Conservation (phyloP, 2,329 filamentous ascomycete species). For the Xylariaceae sp. region DNA sequence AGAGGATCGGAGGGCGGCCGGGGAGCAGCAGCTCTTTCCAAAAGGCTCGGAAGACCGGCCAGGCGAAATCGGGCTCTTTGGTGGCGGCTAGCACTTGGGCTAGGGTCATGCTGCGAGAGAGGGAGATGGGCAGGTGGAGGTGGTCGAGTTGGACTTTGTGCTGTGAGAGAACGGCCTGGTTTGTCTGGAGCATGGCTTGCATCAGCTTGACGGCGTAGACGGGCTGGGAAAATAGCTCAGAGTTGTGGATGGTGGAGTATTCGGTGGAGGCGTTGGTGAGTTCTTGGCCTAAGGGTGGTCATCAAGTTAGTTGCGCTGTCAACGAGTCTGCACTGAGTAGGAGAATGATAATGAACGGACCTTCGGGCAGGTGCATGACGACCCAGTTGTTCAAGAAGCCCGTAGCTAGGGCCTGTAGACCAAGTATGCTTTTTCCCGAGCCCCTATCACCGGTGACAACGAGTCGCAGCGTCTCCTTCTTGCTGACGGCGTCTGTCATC, state of each 20-base stretch:
- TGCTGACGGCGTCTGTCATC: slow-evolving; percentile 55
- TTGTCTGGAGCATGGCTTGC: slow-evolving; percentile 69
- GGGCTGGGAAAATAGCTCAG: slow-evolving; percentile 72
- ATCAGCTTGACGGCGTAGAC: slow-evolving; percentile 74
- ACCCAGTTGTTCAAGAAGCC: slow-evolving; percentile 83
- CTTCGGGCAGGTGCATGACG: slow-evolving; percentile 85
- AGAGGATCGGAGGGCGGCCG: slow-evolving; percentile 56
- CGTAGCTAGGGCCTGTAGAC: slow-evolving; percentile 80
- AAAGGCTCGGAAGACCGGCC: slow-evolving; percentile 75
- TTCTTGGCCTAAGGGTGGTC: slow-evolving; percentile 59
- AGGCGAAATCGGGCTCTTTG: slow-evolving; percentile 73
- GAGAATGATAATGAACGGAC: slow-evolving; percentile 46
- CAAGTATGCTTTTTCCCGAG: slow-evolving; percentile 81
- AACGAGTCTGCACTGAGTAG: not conserved
- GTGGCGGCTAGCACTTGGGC: slow-evolving; percentile 67
- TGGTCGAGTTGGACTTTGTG: slow-evolving; percentile 49
- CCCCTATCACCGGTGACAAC: slow-evolving; percentile 72
- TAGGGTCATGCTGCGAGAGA: slow-evolving; percentile 60
- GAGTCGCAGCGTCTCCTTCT: slow-evolving; percentile 57
- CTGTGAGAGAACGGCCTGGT: slow-evolving; percentile 60
- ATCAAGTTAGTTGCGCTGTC: not conserved
- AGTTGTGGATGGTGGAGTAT: slow-evolving; percentile 68
- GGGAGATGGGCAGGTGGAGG: slow-evolving; percentile 56
- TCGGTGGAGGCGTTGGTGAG: slow-evolving; percentile 77
- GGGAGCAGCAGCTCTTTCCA: slow-evolving; percentile 71